Evolutionary conservation across 805 yeast species (phyloP).

Genomic region (Nakazawaea peltata): DNA sequence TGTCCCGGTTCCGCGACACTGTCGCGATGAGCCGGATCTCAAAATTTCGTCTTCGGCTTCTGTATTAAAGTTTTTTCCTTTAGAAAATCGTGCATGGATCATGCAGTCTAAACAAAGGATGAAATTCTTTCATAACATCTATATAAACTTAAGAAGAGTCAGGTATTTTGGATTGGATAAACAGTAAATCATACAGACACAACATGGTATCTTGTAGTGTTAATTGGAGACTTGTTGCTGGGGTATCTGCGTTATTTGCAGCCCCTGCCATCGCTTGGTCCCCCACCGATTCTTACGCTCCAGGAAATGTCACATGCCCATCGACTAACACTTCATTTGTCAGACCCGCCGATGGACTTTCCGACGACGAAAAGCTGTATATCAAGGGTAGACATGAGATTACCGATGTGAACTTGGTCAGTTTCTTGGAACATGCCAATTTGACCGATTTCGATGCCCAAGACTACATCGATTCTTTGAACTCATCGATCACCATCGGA

Average conservation of each 20-base stretch:
- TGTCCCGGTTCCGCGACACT: no score
- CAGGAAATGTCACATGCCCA: slow-evolving; percentile 52
- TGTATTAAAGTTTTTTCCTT: not conserved
- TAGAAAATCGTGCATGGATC: no score
- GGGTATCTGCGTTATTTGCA: not conserved
- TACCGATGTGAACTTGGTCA: slow-evolving; percentile 35
- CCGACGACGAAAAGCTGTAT: slow-evolving; percentile 45
- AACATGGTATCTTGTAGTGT: no score
- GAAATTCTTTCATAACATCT: no score
- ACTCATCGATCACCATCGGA: slow-evolving; percentile 42
- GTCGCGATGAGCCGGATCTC: no score
- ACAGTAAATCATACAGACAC: no score
- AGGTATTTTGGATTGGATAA: no score
- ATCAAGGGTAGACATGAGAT: slow-evolving; percentile 35
- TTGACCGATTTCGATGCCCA: slow-evolving; percentile 41
- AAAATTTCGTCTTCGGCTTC: no score
- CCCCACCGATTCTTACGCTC: slow-evolving; percentile 54
- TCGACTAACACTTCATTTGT: slow-evolving; percentile 20
- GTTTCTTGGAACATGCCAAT: slow-evolving; percentile 37
- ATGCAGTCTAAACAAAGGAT: no score
- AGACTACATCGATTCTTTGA: slow-evolving; percentile 28
- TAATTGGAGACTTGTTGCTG: no score
- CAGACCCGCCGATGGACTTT: slow-evolving; percentile 41
- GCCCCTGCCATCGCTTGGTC: slow-evolving; percentile 35
- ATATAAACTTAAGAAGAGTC: no score